Conservation (phyloP, 2,329 filamentous ascomycete species). For the Paraphaeosphaeria sporulosa region DNA sequence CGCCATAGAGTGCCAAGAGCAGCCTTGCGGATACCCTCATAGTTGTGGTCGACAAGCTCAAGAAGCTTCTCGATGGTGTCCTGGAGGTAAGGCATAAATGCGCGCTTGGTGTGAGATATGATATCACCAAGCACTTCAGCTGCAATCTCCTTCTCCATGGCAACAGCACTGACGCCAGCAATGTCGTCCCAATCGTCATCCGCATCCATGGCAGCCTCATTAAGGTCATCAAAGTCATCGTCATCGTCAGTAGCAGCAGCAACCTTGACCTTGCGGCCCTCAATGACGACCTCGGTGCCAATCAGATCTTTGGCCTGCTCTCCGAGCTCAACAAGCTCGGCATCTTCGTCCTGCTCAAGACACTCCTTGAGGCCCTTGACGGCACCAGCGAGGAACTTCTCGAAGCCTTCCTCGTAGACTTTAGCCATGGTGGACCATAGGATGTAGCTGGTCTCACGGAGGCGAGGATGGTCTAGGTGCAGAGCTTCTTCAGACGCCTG, state of each 20-base stretch:
- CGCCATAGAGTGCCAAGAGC: conserved; percentile 92
- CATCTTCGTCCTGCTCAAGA: conserved; percentile 86
- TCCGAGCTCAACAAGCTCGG: conserved; percentile 77
- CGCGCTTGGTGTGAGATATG: conserved; percentile 82
- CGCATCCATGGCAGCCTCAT: conserved; percentile 60
- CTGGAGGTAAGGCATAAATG: conserved; percentile 85
- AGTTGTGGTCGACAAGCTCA: conserved; percentile 84
- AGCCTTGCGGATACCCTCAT: conserved; percentile 92
- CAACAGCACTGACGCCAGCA: conserved; percentile 84
- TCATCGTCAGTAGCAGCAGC: conserved; percentile 67
- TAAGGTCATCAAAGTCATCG: conserved; percentile 68
- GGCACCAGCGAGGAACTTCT: conserved; percentile 78
- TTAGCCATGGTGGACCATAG: conserved; percentile 94
- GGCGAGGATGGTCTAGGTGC: conserved; percentile 83
- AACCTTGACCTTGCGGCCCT: conserved; percentile 85
- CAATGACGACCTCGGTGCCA: conserved; percentile 77
- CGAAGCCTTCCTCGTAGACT: conserved; percentile 87
- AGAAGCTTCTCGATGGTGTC: conserved; percentile 84
- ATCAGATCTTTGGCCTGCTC: conserved; percentile 77
- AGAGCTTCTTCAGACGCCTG: conserved; percentile 90
- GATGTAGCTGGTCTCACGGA: conserved; percentile 96
- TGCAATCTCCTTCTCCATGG: conserved; percentile 96
- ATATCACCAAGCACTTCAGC: conserved; percentile 94
- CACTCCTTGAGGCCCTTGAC: conserved; percentile 84
- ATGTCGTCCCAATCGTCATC: conserved; percentile 87